phyloP scores from a whole-genome alignment of 1,284 basidiomycete species.

The Trametes sp. region DNA sequence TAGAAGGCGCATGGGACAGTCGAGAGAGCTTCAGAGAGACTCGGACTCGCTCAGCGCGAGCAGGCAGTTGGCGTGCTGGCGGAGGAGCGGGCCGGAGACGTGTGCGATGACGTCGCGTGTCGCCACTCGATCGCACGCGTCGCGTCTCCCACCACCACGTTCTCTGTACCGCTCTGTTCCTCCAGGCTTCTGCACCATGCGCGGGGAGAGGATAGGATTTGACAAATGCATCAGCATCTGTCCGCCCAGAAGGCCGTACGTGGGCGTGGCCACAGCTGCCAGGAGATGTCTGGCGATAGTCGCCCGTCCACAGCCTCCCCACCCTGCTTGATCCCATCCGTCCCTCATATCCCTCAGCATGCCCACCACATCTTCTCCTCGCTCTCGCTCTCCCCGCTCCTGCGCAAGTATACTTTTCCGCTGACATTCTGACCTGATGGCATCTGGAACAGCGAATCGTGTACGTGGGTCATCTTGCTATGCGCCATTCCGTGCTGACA shows the following conservation, averaged over 20 bases:
- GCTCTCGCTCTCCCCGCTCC: too few species aligned
- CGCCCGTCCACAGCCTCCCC: slow-evolving; percentile 23
- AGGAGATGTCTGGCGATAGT: slow-evolving; percentile 4
- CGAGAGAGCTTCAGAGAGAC: not conserved
- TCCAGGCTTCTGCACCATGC: not conserved
- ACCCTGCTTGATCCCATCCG: slow-evolving; percentile 8
- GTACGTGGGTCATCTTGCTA: too few species aligned
- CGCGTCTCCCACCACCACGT: not conserved
- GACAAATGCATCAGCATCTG: slow-evolving; percentile 11
- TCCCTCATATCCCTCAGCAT: not conserved
- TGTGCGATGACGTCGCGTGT: slow-evolving; percentile 21
- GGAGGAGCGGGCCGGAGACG: slow-evolving; percentile 5
- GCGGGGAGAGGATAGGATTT: not conserved
- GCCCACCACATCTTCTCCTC: too few species aligned
- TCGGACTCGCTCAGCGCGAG: not conserved
- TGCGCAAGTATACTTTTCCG: too few species aligned
- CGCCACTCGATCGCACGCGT: not conserved
- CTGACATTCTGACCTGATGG: too few species aligned
- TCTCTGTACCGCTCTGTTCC: not conserved
- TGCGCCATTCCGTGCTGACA: too few species aligned
- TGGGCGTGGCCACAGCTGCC: not conserved
- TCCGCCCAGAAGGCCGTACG: not conserved
- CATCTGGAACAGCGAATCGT: too few species aligned
- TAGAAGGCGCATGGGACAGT: slow-evolving; percentile 7
- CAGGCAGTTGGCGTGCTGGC: not conserved